Base-by-base conservation (phyloP, 805 yeast species). In the Diddensiella santjacobensis region DNA sequence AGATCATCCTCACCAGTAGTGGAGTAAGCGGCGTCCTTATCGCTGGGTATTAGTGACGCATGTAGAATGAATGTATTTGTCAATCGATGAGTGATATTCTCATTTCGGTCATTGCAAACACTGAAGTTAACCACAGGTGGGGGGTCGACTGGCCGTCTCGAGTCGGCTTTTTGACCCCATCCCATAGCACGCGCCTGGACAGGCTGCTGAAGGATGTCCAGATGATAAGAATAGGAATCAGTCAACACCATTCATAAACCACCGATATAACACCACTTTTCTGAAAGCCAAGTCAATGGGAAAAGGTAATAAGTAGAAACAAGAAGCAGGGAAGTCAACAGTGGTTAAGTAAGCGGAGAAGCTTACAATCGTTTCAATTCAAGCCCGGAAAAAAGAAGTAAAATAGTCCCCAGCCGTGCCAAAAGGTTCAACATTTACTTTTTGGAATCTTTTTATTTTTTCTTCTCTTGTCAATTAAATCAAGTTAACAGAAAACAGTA, bases 141-240 rank as follows among this genome's bases (percentile, higher is more conserved):
- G 19, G 68, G 68, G 48, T 64, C 68, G 15, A 64, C 65, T n/a
- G 68, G 65, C 15, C 68, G 57, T 10, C 68, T 39, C 3, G 67
- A 62, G 40, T 63, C 66, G 17, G 63, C 61, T 57, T 61, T 58
- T 18, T 62, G 38, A 10, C 67, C 63, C 61, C 65, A 61, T 19
- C 68, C 68, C 49, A 63, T 61, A 6, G 68, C 67, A 17, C 68
- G 50, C 13, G 68, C 68, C 29, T 60, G 63, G 22, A 55, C 51
- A 4, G 68, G 68, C 45, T 64, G 65, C 47, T 64, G 68, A 15
- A 57, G 54, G 20, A 64, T 48, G 11, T 57, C 48, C 23, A 58
- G 44, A 20, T 42, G 30, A 38, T 55, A 57, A 22, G 44, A 3
- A 19, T 13, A 26, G 13, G 31, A 8, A 13, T 26, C 31, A 26